A percentile compares a stretch with the other conserved stretches of the same genome.
Conservation (phyloP, 495 filamentous ascomycete genomes). For the Terfezia claveryi region DNA sequence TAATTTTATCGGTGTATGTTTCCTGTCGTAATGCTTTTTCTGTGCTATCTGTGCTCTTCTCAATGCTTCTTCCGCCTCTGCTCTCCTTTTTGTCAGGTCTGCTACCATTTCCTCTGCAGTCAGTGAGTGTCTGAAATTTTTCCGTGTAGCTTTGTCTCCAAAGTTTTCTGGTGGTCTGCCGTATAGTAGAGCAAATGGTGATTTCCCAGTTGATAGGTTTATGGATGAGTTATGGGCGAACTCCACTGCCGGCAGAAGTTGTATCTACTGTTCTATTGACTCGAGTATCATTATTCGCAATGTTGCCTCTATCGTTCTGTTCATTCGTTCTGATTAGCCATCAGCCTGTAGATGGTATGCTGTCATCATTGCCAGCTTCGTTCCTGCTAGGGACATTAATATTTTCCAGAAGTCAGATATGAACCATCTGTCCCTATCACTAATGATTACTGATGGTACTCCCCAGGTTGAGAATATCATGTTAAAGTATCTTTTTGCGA, state of each 20-base stretch:
- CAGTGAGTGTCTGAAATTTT: background rate
- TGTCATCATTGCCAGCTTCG: background rate
- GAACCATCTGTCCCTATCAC: conserved; percentile 2
- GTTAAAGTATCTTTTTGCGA: background rate
- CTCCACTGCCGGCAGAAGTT: background rate
- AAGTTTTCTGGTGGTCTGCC: background rate
- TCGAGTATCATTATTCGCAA: background rate
- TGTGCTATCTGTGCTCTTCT: background rate
- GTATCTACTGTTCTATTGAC: background rate
- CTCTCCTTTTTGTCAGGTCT: no score
- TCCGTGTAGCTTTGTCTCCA: background rate
- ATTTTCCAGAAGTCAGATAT: background rate
- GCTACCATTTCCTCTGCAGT: background rate
- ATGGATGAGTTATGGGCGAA: background rate
- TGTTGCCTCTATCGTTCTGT: background rate
- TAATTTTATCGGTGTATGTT: background rate
- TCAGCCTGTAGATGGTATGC: background rate
- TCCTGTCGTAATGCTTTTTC: background rate
- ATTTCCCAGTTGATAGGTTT: background rate
- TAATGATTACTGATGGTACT: conserved; percentile 2
- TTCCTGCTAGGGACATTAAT: background rate
- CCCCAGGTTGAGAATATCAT: background rate
- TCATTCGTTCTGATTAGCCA: background rate
- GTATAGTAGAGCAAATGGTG: background rate
- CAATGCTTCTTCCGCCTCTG: background rate